Evolutionary conservation across 306 rosid genomes (phyloP), one percentile per base, ranked within the genome.

Genomic region (Mimosa pudica): DNA sequence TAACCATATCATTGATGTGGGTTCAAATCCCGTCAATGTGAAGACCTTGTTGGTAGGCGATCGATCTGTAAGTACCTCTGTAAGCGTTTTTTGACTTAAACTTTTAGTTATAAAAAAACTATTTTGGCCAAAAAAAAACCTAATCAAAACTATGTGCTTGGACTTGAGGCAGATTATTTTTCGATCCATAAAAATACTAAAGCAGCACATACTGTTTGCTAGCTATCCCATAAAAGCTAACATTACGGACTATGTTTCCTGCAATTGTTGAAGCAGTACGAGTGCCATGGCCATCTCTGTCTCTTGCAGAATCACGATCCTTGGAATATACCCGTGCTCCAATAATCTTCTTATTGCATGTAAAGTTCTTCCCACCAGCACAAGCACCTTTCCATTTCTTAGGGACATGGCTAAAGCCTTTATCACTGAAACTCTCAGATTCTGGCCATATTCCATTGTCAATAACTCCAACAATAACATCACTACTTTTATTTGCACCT

Each of bases 401-500:
- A 6, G 48, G 71, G n/a, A 36, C 71, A 65, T 0, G 6, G 1
- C 30, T 17, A 1, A 36, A 10, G 17, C 45, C 18, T 65, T 36
- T 47, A n/a, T 65, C 71, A 38, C 48, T 65, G 20, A 65, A 65
- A 36, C 71, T 65, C 48, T 36, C 30, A 38, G 47, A 36, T 2
- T 36, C 71, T 16, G 30, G 48, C 71, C 71, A 65, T 6, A 65
- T 65, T 38, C 71, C 71, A 16, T n/a, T 65, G 47, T 35, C 47
- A 65, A 65, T 36, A 6, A 65, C 11, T 65, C 13, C 71, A 7
- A 65, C 30, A 6, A 65, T 38, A 6, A 65, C 71, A 42, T 65
- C 71, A 38, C 48, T 17, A 10, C 16, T 48, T 38, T 2, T 38
- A 14, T 54, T 13, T 65, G n/a, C 14, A 8, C 32, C 6, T 38